Conservation (phyloP, 805 yeast genomes). For the Metschnikowia peoriensis region DNA sequence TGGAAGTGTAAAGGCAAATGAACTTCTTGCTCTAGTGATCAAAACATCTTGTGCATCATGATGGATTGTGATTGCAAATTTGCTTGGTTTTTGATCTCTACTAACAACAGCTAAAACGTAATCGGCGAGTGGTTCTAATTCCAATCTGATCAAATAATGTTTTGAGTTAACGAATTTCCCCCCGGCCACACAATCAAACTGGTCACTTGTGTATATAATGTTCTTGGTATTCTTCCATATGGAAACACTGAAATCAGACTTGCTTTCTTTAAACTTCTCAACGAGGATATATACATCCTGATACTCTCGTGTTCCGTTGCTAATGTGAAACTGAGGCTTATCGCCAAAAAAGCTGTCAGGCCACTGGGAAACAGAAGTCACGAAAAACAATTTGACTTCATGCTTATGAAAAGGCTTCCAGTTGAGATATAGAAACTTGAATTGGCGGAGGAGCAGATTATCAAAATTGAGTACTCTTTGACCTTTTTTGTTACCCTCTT, state of each 20-base stretch:
- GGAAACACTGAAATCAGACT: slow-evolving; percentile 12
- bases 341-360: slow-evolving; percentile 20
- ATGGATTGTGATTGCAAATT: slow-evolving; percentile 27
- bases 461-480: slow-evolving; percentile 17
- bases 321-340: slow-evolving; percentile 45
- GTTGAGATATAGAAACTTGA: slow-evolving; percentile 59
- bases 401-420: slow-evolving; percentile 51
- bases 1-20: slow-evolving; percentile 18
- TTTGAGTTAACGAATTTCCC: slow-evolving; percentile 36
- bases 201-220: slow-evolving; percentile 13
- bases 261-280: slow-evolving; percentile 7
- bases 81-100: slow-evolving; percentile 7
- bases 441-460: slow-evolving; percentile 24
- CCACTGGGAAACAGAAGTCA: slow-evolving; percentile 14
- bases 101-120: slow-evolving; percentile 30
- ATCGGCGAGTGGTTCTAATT: slow-evolving; percentile 21
- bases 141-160: slow-evolving; percentile 33
- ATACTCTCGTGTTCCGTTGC: slow-evolving; percentile 24
- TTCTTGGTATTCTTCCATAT: slow-evolving; percentile 10
- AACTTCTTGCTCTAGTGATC: slow-evolving; percentile 31
- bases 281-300: slow-evolving; percentile 29
- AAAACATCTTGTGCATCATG: slow-evolving; percentile 24
- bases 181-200: slow-evolving; percentile 20
- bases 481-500: slow-evolving; percentile 16
- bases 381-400: slow-evolving; percentile 22